phyloP scores from a whole-genome alignment of 2,329 filamentous ascomycete species.

The Plenodomus lindquistii region DNA sequence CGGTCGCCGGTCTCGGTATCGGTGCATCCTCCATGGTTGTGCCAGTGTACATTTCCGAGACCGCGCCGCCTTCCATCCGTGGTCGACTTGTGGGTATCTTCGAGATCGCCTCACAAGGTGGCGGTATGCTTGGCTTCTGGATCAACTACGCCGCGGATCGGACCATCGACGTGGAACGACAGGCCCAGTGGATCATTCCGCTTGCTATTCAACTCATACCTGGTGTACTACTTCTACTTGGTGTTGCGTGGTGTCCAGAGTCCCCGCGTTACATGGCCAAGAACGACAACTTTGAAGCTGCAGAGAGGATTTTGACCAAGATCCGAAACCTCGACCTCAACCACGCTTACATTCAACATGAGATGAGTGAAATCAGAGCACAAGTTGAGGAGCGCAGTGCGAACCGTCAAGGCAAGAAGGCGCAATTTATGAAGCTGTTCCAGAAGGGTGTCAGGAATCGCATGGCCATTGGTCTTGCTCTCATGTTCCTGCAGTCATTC shows the following conservation, averaged over 20 bases:
- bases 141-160: constrained; percentile 48
- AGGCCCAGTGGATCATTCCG: constrained; percentile 66
- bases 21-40: constrained; percentile 44
- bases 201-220: constrained; percentile 54
- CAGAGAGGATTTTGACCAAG: constrained; percentile 46
- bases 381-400: constrained; percentile 40
- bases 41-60: constrained; percentile 47
- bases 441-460: constrained; percentile 46
- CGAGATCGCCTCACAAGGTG: constrained; percentile 67
- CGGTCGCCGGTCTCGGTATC: constrained; percentile 45
- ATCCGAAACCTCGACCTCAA: constrained; percentile 52
- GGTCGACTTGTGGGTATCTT: constrained; percentile 69
- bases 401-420: constrained; percentile 31
- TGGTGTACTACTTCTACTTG: constrained; percentile 41
- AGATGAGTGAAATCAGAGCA: constrained; percentile 53
- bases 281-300: constrained; percentile 44
- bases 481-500: constrained; percentile 45
- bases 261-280: constrained; percentile 37
- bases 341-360: constrained; percentile 52
- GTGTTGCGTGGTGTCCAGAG: constrained; percentile 45
- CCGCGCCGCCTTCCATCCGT: constrained; percentile 63
- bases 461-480: constrained; percentile 44
- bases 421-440: constrained; percentile 43
- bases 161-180: constrained; percentile 49
- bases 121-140: constrained; percentile 56